These are phyloP conservation scores for Amaranthus palmeri DNA, from an alignment of 148 eudicot species.

Conservation along the genomic window DNA sequence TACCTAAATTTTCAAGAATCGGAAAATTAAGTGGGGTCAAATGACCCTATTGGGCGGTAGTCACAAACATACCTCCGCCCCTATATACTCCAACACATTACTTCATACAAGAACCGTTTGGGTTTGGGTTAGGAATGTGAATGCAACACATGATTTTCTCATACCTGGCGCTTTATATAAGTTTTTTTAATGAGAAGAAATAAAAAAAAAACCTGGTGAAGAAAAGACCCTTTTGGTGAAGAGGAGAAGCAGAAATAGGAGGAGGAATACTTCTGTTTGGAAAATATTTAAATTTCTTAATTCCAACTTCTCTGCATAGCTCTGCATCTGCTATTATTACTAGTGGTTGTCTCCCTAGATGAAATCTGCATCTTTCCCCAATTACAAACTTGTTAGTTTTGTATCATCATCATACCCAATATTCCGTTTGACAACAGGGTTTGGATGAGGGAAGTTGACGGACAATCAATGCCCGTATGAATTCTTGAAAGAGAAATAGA, in stretches of 20 bases:
- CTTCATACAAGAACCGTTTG: too few relatives aligned
- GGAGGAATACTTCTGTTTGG: conserved; percentile 91
- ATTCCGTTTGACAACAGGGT: background rate
- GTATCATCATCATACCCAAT: background rate
- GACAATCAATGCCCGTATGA: too few relatives aligned
- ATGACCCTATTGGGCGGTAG: too few relatives aligned
- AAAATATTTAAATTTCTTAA: conserved; percentile 70
- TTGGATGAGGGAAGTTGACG: too few relatives aligned
- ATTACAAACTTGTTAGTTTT: background rate
- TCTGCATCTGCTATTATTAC: conserved; percentile 88
- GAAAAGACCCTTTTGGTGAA: conserved; percentile 87
- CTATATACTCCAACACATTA: too few relatives aligned
- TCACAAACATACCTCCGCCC: too few relatives aligned
- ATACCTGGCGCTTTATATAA: too few relatives aligned
- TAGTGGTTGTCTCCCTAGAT: conserved; percentile 85
- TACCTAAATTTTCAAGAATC: too few relatives aligned
- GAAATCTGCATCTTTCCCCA: conserved; percentile 52
- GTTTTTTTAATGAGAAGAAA: background rate
- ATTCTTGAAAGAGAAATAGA: too few relatives aligned
- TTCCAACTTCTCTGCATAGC: conserved; percentile 83
- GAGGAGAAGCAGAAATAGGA: conserved; percentile 80
- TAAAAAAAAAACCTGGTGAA: conserved; percentile 89
- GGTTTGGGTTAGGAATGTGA: too few relatives aligned
- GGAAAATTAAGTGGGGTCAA: too few relatives aligned
- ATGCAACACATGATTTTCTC: background rate